Base-by-base conservation (phyloP, 2,329 filamentous ascomycete genomes). In the Ophiostoma tasmaniense region DNA sequence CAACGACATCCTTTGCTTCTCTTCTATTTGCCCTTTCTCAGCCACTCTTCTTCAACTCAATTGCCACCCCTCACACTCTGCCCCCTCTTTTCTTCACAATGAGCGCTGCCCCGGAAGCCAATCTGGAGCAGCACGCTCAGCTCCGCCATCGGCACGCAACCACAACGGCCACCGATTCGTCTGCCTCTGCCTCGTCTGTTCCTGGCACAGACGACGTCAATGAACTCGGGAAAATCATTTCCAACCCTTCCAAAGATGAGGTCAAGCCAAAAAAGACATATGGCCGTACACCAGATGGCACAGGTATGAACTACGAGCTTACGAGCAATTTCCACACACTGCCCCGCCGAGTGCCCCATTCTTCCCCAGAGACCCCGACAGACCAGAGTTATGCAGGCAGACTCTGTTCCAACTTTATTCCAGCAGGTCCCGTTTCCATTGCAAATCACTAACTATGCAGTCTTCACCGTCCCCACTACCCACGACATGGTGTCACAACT, bases 401-500 rank as follows among this genome's bases (percentile, higher is more conserved):
- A n/a, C 20, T 20, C 17, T 45, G 8, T 45, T n/a, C 42, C 42
- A 45, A 45, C 42, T 45, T 17, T 45, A 22, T 64, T 37, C 37
- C 37, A 13, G 37, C 13, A 11, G 14, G 13, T 14, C 10, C 37
- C 13, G 3, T 39, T 39, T 39, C 37, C 11, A 39, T 13, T 39
- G 28, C 17, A 20, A 33, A 33, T 45, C 42, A n/a, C 64, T 65
- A 39, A 65, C 64, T 20, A 28, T 33, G 65, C 76, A 98, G 95
- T 97, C 75, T 99, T 99, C 77, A 90, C 92, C 70, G 95, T 99
- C 68, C 95, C 95, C 65, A 89, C 92, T 72, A 99, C 95, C 69
- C 93, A 97, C 83, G 95, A 99, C 81, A 98, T 99, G 95, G 94
- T 99, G 74, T 96, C 94, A 67, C 95, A 98, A 81, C 86, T 99